Conservation (phyloP, 352 stramenopile genomes). For the Globisporangium uncinulatum region DNA sequence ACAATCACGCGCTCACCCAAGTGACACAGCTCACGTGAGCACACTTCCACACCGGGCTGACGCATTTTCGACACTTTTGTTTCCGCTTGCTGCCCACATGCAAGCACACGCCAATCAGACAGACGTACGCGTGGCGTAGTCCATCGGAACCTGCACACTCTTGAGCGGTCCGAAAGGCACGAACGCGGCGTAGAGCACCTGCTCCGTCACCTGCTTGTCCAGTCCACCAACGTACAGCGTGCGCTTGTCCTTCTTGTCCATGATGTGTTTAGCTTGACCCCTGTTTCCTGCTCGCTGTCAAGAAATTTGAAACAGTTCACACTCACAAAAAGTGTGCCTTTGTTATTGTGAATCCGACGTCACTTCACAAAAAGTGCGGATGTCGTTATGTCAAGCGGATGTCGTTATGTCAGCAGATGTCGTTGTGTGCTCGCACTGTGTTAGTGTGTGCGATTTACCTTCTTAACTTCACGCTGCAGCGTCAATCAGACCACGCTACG, state of each 20-base stretch:
- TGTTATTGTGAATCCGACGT: too few relatives aligned
- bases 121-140: conserved; percentile 64
- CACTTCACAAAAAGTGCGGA: too few relatives aligned
- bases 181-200: conserved; percentile 83
- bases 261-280: not conserved
- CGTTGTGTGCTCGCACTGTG: too few relatives aligned
- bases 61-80: too few relatives aligned
- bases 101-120: not conserved
- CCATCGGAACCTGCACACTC: conserved; percentile 66
- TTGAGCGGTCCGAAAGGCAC: conserved; percentile 82
- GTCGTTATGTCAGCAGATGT: too few relatives aligned
- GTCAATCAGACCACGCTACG: conserved; percentile 27
- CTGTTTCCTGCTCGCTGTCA: conserved; percentile 7
- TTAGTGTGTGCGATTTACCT: too few relatives aligned
- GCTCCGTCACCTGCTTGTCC: conserved; percentile 83
- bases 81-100: not conserved
- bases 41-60: not conserved
- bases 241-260: conserved; percentile 53
- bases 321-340: too few relatives aligned
- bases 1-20: not conserved
- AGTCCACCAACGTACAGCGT: conserved; percentile 90
- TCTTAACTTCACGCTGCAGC: conserved; percentile 15
- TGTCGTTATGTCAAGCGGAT: too few relatives aligned
- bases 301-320: not conserved
- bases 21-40: not conserved